Conservation (phyloP, 495 filamentous ascomycete species). For the Geopyxis carbonaria region DNA sequence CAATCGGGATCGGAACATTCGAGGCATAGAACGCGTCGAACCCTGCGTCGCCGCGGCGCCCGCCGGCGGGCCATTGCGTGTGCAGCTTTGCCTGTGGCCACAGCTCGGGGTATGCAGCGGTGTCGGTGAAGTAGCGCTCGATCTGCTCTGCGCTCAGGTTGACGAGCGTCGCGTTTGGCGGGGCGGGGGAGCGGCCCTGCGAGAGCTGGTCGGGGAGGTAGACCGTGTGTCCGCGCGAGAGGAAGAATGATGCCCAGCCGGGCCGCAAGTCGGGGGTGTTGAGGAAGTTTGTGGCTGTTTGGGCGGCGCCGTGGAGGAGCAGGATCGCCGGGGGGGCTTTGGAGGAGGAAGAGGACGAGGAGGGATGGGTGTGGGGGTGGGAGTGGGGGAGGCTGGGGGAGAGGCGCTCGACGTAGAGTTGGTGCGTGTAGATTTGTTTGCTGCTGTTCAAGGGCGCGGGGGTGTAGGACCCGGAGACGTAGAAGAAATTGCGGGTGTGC, state of each 20-base stretch:
- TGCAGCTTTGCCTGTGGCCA: slow-evolving; percentile 33
- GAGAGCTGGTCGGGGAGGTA: slow-evolving; percentile 33
- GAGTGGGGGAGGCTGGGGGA: too few species aligned
- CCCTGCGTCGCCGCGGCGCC: slow-evolving; percentile 28
- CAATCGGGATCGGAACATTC: background rate
- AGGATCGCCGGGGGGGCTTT: background rate
- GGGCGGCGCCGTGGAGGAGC: slow-evolving; percentile 7
- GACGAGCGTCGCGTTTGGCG: background rate
- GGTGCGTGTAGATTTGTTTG: background rate
- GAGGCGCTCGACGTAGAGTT: slow-evolving; percentile 4
- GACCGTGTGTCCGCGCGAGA: slow-evolving; percentile 30
- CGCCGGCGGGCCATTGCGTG: slow-evolving; percentile 35
- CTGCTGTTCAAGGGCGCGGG: background rate
- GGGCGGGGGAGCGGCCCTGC: slow-evolving; percentile 29
- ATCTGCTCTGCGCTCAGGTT: slow-evolving; percentile 27
- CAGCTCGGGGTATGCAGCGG: slow-evolving; percentile 24
- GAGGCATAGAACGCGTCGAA: slow-evolving; percentile 25
- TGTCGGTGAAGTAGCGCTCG: slow-evolving; percentile 28
- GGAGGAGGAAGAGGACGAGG: background rate
- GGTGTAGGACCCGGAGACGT: background rate
- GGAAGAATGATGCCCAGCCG: slow-evolving; percentile 34
- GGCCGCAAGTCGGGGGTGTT: slow-evolving; percentile 33
- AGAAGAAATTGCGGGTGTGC: slow-evolving; percentile 1
- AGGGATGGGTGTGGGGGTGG: background rate
- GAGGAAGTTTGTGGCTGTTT: slow-evolving; percentile 26